These are phyloP conservation scores for Penicillium palitans DNA, from an alignment of 2,329 filamentous ascomycete genomes.

Conservation along the genomic window DNA sequence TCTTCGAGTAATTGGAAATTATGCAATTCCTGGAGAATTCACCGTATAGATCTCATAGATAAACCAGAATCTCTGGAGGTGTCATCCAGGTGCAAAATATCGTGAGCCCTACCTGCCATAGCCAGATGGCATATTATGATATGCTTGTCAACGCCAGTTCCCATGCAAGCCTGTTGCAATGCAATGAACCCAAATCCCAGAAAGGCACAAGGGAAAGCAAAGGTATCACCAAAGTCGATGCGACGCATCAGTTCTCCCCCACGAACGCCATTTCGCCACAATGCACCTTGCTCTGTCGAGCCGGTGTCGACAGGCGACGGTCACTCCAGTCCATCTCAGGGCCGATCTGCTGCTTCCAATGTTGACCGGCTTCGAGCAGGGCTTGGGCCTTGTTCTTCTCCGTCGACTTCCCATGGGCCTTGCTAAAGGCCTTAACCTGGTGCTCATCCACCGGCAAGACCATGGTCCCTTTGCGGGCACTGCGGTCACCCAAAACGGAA, in stretches of 20 bases:
- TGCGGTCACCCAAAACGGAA: slow-evolving; percentile 1
- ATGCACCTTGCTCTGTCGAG: slow-evolving; percentile 51
- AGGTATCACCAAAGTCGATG: not conserved
- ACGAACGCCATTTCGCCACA: slow-evolving; percentile 53
- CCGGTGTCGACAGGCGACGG: slow-evolving; percentile 54
- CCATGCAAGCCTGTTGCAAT: not conserved
- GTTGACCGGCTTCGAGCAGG: slow-evolving; percentile 47
- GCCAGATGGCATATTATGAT: not conserved
- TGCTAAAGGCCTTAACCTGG: slow-evolving; percentile 44
- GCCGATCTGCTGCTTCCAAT: slow-evolving; percentile 54
- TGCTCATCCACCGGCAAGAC: slow-evolving; percentile 39
- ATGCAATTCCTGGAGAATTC: not conserved
- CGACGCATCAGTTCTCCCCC: slow-evolving; percentile 18
- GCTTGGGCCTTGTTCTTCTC: slow-evolving; percentile 50
- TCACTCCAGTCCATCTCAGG: slow-evolving; percentile 56
- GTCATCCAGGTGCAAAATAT: not conserved
- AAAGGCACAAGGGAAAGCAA: not conserved
- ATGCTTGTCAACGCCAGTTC: not conserved
- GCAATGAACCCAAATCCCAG: not conserved
- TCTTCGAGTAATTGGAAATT: not conserved
- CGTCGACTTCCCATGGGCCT: slow-evolving; percentile 44
- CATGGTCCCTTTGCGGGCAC: slow-evolving; percentile 31
- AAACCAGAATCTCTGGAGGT: not conserved
- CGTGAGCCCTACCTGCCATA: not conserved
- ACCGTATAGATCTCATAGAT: not conserved